phyloP scores from a whole-genome alignment of 169 alveolate genomes.

The Cardiosporidium cionae region DNA sequence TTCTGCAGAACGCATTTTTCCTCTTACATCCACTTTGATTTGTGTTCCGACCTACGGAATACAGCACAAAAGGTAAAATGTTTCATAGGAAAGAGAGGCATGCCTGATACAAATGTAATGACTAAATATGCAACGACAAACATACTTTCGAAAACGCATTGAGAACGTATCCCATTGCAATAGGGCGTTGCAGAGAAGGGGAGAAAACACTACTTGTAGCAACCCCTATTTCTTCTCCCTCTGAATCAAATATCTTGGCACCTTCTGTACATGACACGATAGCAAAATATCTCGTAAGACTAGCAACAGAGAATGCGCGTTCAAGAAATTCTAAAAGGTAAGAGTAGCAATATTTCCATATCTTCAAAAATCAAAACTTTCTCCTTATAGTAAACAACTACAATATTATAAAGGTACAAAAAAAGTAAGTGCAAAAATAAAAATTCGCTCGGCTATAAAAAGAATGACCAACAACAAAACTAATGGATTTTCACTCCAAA shows the following conservation, averaged over 20 bases:
- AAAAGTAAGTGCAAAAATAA: neutral
- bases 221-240: constrained; percentile 48
- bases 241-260: neutral
- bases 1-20: constrained; percentile 30
- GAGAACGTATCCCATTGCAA: constrained; percentile 61
- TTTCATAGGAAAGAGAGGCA: neutral
- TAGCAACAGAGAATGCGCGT: neutral
- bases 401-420: neutral
- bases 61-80: neutral
- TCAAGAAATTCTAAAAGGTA: neutral
- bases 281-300: neutral
- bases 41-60: neutral
- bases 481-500: too few relatives aligned
- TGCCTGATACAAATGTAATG: too few relatives aligned
- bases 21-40: constrained; percentile 8
- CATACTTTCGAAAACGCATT: constrained; percentile 10
- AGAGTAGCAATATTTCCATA: neutral
- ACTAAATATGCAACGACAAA: too few relatives aligned
- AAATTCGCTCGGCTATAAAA: too few relatives aligned
- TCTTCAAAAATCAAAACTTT: neutral
- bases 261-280: constrained; percentile 16
- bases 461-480: too few relatives aligned
- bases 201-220: constrained; percentile 59
- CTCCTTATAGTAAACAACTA: neutral
- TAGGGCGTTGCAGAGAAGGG: constrained; percentile 50